Conservation (phyloP, 106 monocot species). For the Phalaenopsis equestris region DNA sequence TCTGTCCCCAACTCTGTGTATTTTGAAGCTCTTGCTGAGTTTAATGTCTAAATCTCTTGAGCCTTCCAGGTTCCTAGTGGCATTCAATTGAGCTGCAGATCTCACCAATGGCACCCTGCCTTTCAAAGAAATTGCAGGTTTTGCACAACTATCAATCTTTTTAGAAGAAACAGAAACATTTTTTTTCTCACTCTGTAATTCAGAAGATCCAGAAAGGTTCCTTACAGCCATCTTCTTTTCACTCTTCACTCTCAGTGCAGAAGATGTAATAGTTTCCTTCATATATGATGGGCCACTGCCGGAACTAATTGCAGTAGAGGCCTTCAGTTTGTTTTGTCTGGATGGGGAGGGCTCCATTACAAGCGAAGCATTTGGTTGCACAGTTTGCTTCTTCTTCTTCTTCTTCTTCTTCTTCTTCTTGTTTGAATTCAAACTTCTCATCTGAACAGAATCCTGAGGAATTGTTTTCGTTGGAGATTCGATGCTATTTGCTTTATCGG, state of each 20-base stretch:
- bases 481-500: neutral
- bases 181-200: neutral
- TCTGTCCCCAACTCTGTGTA: neutral
- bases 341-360: neutral
- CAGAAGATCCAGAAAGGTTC: neutral
- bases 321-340: neutral
- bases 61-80: neutral
- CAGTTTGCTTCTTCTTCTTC: no score
- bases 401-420: neutral
- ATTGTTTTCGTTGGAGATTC: neutral
- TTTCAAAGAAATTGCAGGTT: slow-evolving; percentile 3
- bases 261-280: slow-evolving; percentile 1
- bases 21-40: neutral
- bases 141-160: neutral
- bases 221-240: neutral
- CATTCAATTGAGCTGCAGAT: neutral
- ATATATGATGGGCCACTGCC: neutral
- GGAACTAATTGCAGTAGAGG: neutral
- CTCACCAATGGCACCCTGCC: neutral
- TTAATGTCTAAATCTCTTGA: neutral
- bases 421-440: neutral
- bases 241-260: neutral
- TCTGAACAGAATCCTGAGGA: neutral
- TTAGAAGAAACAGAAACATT: neutral
- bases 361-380: neutral